These are phyloP conservation scores for Physocladia obscura DNA, from an alignment of 192 early-diverging fungal genomes.

Conservation along the genomic window DNA sequence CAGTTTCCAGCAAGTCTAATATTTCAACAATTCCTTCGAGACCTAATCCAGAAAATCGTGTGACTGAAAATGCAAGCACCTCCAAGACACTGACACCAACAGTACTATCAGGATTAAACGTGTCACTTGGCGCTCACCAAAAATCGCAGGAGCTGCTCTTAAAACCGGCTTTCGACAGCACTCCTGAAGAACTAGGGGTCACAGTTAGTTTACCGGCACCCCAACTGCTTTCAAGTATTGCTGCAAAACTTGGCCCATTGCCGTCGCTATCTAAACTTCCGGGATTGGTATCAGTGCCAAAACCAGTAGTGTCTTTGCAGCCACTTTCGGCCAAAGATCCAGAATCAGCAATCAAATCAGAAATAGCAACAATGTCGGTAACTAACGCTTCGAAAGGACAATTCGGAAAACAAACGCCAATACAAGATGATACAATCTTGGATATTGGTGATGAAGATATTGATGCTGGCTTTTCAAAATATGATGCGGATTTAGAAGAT, in stretches of 20 bases:
- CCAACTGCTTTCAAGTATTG: not conserved
- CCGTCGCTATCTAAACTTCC: constrained; percentile 4
- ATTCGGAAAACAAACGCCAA: not conserved
- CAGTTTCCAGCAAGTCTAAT: no score
- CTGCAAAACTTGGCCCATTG: not conserved
- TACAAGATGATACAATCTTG: not conserved
- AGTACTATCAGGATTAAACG: not conserved
- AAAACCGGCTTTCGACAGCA: no score
- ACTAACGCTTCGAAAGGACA: not conserved
- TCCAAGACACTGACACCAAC: not conserved
- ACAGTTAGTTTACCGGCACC: no score
- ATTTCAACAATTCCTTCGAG: no score
- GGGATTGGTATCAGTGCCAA: not conserved
- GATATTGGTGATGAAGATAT: constrained; percentile 10
- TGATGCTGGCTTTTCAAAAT: constrained; percentile 12
- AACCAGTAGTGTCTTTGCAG: not conserved
- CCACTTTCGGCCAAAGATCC: not conserved
- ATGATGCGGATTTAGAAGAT: constrained; percentile 7
- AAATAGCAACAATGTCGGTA: not conserved
- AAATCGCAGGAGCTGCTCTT: not conserved
- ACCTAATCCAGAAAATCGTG: not conserved
- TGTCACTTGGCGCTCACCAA: not conserved
- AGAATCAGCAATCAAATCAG: not conserved
- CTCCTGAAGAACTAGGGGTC: no score
- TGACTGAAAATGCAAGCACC: not conserved